These are phyloP conservation scores for Corynespora cassiicola DNA, from an alignment of 2,329 filamentous ascomycete species.

Conservation along the genomic window DNA sequence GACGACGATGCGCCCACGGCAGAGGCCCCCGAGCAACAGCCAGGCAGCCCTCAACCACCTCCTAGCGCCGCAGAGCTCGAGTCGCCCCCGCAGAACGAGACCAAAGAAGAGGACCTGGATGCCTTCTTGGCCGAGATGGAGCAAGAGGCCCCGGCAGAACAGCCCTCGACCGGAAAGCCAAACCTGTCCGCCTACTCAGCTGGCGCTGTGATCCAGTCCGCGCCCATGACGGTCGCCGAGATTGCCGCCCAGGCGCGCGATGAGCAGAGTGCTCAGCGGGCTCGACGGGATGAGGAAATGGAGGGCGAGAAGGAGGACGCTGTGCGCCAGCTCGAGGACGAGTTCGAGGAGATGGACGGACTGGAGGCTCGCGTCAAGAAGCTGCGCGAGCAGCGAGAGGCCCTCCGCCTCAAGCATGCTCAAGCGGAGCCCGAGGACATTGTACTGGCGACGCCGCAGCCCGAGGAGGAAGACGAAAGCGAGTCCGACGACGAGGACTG, in stretches of 20 bases:
- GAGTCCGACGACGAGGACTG: constrained; percentile 47
- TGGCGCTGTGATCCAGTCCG: constrained; percentile 52
- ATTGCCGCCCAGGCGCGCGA: constrained; percentile 54
- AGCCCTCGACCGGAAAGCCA: constrained; percentile 82
- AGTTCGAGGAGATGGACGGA: constrained; percentile 59
- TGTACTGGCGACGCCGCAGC: constrained; percentile 10
- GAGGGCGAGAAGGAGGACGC: constrained; percentile 58
- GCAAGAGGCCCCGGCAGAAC: constrained; percentile 82
- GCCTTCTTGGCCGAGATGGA: constrained; percentile 62
- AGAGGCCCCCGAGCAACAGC: constrained; percentile 11
- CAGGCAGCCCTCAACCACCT: constrained; percentile 17
- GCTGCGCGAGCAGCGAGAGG: constrained; percentile 54
- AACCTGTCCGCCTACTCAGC: constrained; percentile 30
- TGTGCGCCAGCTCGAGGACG: constrained; percentile 51
- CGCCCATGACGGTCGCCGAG: constrained; percentile 55
- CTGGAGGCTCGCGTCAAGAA: constrained; percentile 53
- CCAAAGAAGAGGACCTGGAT: constrained; percentile 64
- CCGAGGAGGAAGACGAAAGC: constrained; percentile 35
- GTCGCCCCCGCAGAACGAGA: too few species aligned
- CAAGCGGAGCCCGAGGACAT: constrained; percentile 14
- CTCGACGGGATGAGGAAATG: constrained; percentile 50
- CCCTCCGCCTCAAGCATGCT: constrained; percentile 37
- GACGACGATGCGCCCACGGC: constrained; percentile 12
- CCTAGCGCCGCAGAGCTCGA: constrained; percentile 26
- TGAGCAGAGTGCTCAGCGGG: constrained; percentile 51